Conservation (phyloP, 306 rosid species). For the Cucumis cinereus region DNA sequence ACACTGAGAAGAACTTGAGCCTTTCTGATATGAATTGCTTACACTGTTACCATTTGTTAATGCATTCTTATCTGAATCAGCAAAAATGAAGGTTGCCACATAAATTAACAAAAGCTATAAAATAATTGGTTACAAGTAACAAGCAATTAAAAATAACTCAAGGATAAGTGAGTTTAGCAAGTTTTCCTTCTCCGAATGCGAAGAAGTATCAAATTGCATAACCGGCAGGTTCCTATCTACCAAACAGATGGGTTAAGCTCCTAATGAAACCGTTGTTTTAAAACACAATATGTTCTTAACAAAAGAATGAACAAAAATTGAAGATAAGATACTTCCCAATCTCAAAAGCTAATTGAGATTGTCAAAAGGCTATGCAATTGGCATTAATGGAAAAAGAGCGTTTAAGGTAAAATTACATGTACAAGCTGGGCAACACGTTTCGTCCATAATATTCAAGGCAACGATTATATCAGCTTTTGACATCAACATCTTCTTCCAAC, state of each 20-base stretch:
- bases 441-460: neutral
- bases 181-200: neutral
- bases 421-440: neutral
- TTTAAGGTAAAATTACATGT: neutral
- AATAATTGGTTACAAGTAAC: neutral
- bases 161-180: neutral
- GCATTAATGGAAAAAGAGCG: neutral
- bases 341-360: neutral
- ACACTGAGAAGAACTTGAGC: slow-evolving; percentile 7
- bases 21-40: neutral
- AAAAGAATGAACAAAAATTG: neutral
- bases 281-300: neutral
- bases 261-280: neutral
- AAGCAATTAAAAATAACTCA: neutral
- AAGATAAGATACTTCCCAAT: neutral
- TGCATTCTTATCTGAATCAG: neutral
- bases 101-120: neutral
- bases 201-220: neutral
- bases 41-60: neutral
- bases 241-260: neutral
- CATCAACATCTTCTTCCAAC: neutral
- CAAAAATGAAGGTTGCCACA: neutral
- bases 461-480: neutral
- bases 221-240: neutral
- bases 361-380: neutral